Percentiles rank a stretch among this genome's conserved stretches.
phyloP scores from a whole-genome alignment of 176 grass and related monocot genomes.

The Oropetium thomaeum region DNA sequence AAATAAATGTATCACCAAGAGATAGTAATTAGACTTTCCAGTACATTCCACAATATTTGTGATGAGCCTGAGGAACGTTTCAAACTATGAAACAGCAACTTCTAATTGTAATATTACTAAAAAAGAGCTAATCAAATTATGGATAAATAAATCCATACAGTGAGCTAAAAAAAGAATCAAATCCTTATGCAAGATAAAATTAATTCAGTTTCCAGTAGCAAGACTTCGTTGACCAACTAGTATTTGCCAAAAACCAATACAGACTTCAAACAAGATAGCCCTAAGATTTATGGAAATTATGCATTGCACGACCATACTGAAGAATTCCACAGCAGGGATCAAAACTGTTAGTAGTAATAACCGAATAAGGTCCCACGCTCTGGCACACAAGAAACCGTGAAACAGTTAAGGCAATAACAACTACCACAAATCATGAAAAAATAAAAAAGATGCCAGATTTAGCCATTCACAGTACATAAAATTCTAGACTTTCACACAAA shows the following conservation, averaged over 20 bases:
- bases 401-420: neutral
- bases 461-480: neutral
- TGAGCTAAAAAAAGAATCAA: neutral
- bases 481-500: neutral
- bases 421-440: neutral
- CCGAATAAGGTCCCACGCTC: neutral
- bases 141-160: neutral
- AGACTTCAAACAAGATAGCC: neutral
- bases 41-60: neutral
- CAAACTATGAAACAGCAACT: neutral
- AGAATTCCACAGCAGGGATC: neutral
- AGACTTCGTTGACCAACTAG: too few relatives aligned
- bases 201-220: neutral
- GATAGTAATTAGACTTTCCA: neutral
- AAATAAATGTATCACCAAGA: neutral
- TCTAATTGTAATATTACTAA: too few relatives aligned
- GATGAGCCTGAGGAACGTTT: neutral
- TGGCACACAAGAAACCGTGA: neutral
- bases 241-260: neutral
- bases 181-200: neutral
- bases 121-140: too few relatives aligned
- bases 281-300: neutral
- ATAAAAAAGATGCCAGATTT: constrained; percentile 3
- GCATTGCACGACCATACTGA: neutral
- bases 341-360: neutral